Percentiles rank a stretch among this genome's conserved stretches.
phyloP scores from a whole-genome alignment of 1,139 yeast species.

The Yamadazyma kanchanaburiensis region DNA sequence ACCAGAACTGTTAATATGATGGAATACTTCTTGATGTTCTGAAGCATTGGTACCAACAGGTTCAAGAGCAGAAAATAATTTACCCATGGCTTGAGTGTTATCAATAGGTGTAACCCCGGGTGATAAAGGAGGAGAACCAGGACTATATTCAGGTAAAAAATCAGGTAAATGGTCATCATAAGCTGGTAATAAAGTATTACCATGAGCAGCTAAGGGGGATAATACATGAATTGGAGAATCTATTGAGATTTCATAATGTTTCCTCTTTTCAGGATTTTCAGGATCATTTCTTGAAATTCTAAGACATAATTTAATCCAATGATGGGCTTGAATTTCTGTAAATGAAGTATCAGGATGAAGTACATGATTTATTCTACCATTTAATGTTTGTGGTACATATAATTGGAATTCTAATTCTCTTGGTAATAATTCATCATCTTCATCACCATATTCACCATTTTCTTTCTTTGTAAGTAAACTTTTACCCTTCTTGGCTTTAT shows the following conservation, averaged over 20 bases:
- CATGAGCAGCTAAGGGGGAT: constrained; percentile 65
- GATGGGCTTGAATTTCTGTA: constrained; percentile 77
- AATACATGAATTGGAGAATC: constrained; percentile 87
- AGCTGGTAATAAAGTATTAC: constrained; percentile 65
- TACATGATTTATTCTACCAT: constrained; percentile 37
- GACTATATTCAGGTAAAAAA: constrained; percentile 20
- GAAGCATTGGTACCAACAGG: constrained; percentile 10
- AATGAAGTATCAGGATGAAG: constrained; percentile 84
- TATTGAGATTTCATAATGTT: constrained; percentile 87
- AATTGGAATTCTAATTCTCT: constrained; percentile 82
- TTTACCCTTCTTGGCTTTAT: constrained; percentile 58
- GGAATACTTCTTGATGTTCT: constrained; percentile 15
- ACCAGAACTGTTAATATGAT: constrained; percentile 23
- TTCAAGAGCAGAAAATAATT: constrained; percentile 12
- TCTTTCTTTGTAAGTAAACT: constrained; percentile 30
- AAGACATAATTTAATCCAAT: constrained; percentile 88
- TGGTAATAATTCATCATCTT: constrained; percentile 35
- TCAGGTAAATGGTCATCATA: constrained; percentile 34
- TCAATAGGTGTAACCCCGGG: constrained; percentile 56
- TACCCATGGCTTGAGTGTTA: constrained; percentile 16
- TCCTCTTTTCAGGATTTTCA: constrained; percentile 56
- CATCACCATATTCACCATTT: constrained; percentile 32
- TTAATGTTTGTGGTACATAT: constrained; percentile 65
- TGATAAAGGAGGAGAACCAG: constrained; percentile 39
- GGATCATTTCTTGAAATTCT: constrained; percentile 67